Evolutionary conservation across 495 filamentous ascomycete genomes (phyloP), one percentile per base, ranked within the genome.

Genomic region (Hypoxylon perforatum): DNA sequence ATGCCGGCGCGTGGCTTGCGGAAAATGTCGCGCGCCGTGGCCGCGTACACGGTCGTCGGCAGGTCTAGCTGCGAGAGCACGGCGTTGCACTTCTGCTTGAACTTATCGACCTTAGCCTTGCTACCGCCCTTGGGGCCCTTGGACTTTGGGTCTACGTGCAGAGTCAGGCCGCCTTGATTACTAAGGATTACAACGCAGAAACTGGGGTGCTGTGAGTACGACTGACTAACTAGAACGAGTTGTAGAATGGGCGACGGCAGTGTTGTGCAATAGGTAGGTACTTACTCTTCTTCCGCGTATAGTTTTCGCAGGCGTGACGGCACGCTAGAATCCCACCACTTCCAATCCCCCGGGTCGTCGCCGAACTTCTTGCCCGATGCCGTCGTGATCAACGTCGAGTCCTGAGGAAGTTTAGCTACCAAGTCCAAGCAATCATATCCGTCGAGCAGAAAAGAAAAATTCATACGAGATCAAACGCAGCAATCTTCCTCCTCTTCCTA

Each of bases 1-100:
- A 98, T 97, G 11, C 93, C 93, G 0, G 80, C 80, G 47, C 95
- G 81, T 10, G 95, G 95, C 72, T 99, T 99, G 22, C 95, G 88
- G 72, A 87, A 97, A 19, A 80, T 80, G 65, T 97, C 92, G 54
- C 88, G 86, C 18, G 78, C 87, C 0, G 93, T 96, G 5, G 94
- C 93, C 1, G 93, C 95, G 75, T 97, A 96, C 8, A 98, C 75
- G 38, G 83, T 88, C 19, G 93, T 78, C 0, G 96, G 92, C 4
- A 98, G 75, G 69, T 91, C 87, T 38, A 97, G 85, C 21, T 89
- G 81, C 39, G 73, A 81, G 64, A 98, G 80, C 8, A 97, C 84
- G 17, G 85, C 85, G 10, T 78, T 78, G 65, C 88, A 86, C 65
- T 94, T 93, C 51, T 87, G 82, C 72, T 97, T 97, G 81, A 97